A percentile compares a stretch with the other conserved stretches of the same genome.
Conservation (phyloP, 495 filamentous ascomycete genomes). For the Pseudevernia furfuracea region DNA sequence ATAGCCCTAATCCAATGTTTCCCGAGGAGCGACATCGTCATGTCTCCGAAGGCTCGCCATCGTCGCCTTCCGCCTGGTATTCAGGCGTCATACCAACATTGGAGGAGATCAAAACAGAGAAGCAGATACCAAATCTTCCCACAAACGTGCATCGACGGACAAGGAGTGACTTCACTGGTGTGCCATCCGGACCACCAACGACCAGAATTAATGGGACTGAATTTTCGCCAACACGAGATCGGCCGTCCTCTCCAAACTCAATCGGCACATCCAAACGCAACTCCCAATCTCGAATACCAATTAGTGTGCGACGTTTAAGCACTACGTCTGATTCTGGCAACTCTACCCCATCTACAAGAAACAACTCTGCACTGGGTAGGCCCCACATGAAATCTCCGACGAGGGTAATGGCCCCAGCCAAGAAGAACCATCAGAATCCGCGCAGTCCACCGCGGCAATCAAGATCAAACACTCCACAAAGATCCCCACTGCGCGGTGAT, state of each 20-base stretch:
- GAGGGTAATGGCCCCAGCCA: conserved; percentile 41
- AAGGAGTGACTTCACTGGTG: conserved; percentile 37
- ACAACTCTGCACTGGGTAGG: conserved; percentile 38
- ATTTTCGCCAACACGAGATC: conserved; percentile 20
- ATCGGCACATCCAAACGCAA: conserved; percentile 33
- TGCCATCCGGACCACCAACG: conserved; percentile 13
- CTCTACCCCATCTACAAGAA: conserved; percentile 38
- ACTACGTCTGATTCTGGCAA: conserved; percentile 41
- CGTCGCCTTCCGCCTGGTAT: conserved; percentile 53
- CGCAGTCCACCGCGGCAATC: conserved; percentile 32
- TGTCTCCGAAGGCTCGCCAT: conserved; percentile 34
- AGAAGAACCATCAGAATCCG: conserved; percentile 35
- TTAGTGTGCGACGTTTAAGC: conserved; percentile 43
- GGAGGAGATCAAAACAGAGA: conserved; percentile 38
- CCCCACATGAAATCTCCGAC: conserved; percentile 34
- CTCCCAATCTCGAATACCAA: conserved; percentile 52
- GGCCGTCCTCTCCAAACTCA: conserved; percentile 22
- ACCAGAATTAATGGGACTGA: conserved; percentile 13
- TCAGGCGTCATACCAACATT: conserved; percentile 41
- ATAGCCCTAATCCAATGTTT: conserved; percentile 45
- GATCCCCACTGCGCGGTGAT: conserved; percentile 32
- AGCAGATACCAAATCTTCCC: conserved; percentile 24
- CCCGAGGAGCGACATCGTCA: conserved; percentile 31
- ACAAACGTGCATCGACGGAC: conserved; percentile 39
- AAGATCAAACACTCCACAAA: conserved; percentile 31